Evolutionary conservation across 2,329 filamentous ascomycete species (phyloP).

Genomic region (Stromatinia cepivora): DNA sequence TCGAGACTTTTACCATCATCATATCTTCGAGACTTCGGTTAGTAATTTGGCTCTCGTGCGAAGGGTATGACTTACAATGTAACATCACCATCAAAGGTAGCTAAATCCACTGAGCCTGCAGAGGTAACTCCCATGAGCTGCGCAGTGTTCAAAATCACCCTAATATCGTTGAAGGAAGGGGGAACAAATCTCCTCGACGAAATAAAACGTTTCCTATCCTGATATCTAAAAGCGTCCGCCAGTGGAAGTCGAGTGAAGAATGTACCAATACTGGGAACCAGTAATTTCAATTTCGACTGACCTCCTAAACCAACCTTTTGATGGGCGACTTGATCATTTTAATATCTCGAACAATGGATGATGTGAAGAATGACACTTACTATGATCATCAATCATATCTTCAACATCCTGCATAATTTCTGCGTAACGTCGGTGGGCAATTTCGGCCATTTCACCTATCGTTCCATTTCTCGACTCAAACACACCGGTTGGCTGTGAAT

Average conservation of each 20-base stretch:
- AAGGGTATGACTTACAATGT: constrained; percentile 61
- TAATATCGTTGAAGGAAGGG: constrained; percentile 95
- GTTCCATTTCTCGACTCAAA: constrained; percentile 67
- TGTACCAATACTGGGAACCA: constrained; percentile 86
- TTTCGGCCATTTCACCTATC: constrained; percentile 71
- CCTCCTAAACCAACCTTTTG: constrained; percentile 64
- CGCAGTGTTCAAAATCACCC: constrained; percentile 89
- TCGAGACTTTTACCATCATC: constrained; percentile 82
- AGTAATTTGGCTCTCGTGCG: constrained; percentile 44
- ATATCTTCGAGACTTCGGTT: constrained; percentile 45
- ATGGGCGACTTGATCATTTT: constrained; percentile 60
- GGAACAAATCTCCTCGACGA: constrained; percentile 90
- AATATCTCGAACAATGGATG: constrained; percentile 13
- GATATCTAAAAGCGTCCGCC: constrained; percentile 87
- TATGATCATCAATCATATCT: constrained; percentile 87
- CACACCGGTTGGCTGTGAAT: constrained; percentile 88
- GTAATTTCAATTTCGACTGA: constrained; percentile 86
- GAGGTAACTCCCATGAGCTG: constrained; percentile 89
- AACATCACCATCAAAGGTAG: constrained; percentile 97
- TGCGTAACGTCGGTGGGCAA: constrained; percentile 84
- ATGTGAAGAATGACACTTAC: constrained; percentile 47
- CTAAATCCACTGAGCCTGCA: constrained; percentile 71
- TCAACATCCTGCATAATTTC: constrained; percentile 97
- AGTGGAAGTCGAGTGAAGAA: constrained; percentile 90
- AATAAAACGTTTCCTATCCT: constrained; percentile 83